Evolutionary conservation across 2,329 filamentous ascomycete species (phyloP), one percentile per base, ranked within the genome.

Genomic region (Beauveria rudraprayagi): DNA sequence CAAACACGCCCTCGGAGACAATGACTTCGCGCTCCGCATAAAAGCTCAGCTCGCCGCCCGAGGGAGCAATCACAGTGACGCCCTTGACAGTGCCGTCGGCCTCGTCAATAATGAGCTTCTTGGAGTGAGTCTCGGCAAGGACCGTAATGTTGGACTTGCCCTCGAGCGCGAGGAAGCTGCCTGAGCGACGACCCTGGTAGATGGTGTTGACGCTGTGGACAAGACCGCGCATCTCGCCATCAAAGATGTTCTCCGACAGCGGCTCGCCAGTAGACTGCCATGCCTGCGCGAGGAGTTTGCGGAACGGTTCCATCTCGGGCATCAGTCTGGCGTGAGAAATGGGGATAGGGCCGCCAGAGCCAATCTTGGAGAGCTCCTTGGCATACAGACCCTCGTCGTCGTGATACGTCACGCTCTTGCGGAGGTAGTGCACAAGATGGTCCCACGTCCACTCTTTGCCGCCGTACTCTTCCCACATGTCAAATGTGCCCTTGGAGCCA

Each of bases 391-490:
- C 71, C 4, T 71, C 68, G 62, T 85, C 81, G 60, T 86, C 82
- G 64, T 83, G 79, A 68, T 84, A 86, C 19, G 77, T 83, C 0
- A 76, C 80, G n/a, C 76, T 75, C 73, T 85, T 85, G 64, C 77
- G 75, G 7, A 86, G 72, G 64, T 85, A 85, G 8, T 76, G 72
- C 3, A 77, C 72, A 44, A 75, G 72, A 9, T 69, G 73, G 2
- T 83, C 76, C 80, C 81, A 86, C 0, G 73, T 84, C 84, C 84
- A 88, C 53, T 82, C 77, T 66, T 89, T 84, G 6, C 89, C 90
- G 54, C 89, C 88, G 40, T 81, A 82, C 71, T 89, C 89, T n/a
- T 84, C 85, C 77, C 88, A 83, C 22, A 87, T 86, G 68, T 92
- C 81, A 65, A 83, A 87, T 0, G 83, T 86, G 3, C 76, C 75